phyloP scores from a whole-genome alignment of 345 rosid species.

The Euclidium syriacum region DNA sequence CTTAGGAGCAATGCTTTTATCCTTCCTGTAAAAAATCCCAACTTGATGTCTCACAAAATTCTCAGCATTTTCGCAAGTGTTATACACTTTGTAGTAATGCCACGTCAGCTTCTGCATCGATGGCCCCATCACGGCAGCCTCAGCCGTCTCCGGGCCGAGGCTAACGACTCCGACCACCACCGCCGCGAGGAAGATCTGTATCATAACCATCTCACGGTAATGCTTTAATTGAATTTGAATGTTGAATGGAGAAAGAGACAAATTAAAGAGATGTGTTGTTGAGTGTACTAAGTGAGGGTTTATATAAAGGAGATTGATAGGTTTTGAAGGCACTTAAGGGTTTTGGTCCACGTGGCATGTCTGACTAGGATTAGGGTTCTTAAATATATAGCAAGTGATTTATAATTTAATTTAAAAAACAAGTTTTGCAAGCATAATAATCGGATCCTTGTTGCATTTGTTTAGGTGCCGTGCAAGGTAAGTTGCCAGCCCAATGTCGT shows the following conservation, averaged over 20 bases:
- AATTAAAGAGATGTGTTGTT: constrained; percentile 6
- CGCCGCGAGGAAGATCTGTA: not conserved
- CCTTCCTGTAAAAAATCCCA: constrained; percentile 27
- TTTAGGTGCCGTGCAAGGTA: constrained; percentile 28
- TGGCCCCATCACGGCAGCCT: constrained; percentile 36
- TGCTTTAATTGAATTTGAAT: not conserved
- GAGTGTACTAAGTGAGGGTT: constrained; percentile 11
- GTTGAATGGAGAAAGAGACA: constrained; percentile 1
- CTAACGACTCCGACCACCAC: constrained; percentile 30
- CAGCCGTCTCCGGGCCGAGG: constrained; percentile 22
- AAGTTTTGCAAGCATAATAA: constrained; percentile 21
- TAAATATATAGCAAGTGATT: not conserved
- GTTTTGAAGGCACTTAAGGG: not conserved
- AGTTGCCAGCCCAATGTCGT: constrained; percentile 25
- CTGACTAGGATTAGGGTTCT: not conserved
- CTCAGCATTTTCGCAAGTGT: constrained; percentile 52
- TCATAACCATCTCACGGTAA: constrained; percentile 11
- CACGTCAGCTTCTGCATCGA: constrained; percentile 41
- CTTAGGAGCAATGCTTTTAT: constrained; percentile 51
- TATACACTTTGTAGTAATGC: constrained; percentile 51
- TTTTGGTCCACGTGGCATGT: constrained; percentile 13
- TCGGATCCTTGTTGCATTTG: constrained; percentile 30
- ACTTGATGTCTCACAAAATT: constrained; percentile 46
- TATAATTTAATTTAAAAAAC: not conserved
- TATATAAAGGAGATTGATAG: constrained; percentile 8